These are phyloP conservation scores for Cladosporium austrohemisphaericum DNA, from an alignment of 2,329 filamentous ascomycete species.

Conservation along the genomic window DNA sequence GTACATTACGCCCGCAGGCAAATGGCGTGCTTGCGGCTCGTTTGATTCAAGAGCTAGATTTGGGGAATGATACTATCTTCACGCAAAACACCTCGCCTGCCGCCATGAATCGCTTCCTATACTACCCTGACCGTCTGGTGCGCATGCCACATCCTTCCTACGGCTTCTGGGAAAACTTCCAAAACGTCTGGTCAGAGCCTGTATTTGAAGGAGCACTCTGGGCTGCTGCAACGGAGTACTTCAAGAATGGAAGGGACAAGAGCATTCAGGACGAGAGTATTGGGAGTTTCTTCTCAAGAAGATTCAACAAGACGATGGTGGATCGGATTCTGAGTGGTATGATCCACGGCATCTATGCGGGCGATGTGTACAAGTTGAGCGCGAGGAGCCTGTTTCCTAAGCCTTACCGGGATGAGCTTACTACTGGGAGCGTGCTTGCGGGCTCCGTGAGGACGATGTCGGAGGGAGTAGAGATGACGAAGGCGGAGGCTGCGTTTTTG, in stretches of 20 bases:
- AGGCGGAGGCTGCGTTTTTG: constrained; percentile 31
- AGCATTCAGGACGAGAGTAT: constrained; percentile 64
- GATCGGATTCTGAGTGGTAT: constrained; percentile 72
- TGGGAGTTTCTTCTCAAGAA: constrained; percentile 59
- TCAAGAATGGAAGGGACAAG: constrained; percentile 27
- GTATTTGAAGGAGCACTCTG: constrained; percentile 49
- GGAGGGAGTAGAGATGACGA: constrained; percentile 35
- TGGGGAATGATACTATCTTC: constrained; percentile 55
- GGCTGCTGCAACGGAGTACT: constrained; percentile 35
- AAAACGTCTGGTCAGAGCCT: constrained; percentile 46
- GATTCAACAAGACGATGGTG: constrained; percentile 54
- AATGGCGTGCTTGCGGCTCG: constrained; percentile 66
- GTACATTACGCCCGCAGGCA: constrained; percentile 62
- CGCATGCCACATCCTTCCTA: constrained; percentile 51
- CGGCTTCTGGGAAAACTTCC: constrained; percentile 26
- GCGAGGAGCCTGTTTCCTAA: constrained; percentile 59
- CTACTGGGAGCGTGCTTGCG: constrained; percentile 38
- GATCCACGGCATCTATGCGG: constrained; percentile 87
- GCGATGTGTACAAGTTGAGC: constrained; percentile 78
- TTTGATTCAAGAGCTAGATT: constrained; percentile 57
- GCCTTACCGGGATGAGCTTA: constrained; percentile 47
- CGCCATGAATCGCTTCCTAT: constrained; percentile 70
- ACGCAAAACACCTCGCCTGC: constrained; percentile 50
- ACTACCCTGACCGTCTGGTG: constrained; percentile 81
- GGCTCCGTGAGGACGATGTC: constrained; percentile 28